Evolutionary conservation across 1,284 basidiomycete genomes (phyloP).

Genomic region (Trametes hirsuta): DNA sequence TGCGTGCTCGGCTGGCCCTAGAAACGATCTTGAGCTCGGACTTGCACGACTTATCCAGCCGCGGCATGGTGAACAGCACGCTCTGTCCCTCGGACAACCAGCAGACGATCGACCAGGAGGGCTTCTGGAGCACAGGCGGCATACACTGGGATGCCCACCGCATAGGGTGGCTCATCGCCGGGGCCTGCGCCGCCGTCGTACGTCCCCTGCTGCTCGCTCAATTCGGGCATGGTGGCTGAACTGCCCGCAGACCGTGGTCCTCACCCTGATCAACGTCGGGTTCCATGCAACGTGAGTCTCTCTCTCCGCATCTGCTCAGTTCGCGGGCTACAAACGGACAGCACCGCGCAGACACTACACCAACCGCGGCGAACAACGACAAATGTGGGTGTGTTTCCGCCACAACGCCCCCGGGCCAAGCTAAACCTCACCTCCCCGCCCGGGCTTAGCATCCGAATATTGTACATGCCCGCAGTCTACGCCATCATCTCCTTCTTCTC

Average conservation of each 20-base stretch:
- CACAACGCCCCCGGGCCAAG: not conserved
- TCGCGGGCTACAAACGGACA: not conserved
- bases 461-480: constrained; percentile 83
- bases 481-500: constrained; percentile 89
- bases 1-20: constrained; percentile 5
- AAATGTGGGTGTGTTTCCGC: constrained; percentile 57
- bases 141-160: constrained; percentile 64
- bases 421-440: not conserved
- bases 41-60: not conserved
- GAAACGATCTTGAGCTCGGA: not conserved
- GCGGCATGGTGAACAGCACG: constrained; percentile 26
- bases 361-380: constrained; percentile 69
- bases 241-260: constrained; percentile 55
- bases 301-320: not conserved
- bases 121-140: constrained; percentile 59
- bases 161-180: constrained; percentile 77
- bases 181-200: constrained; percentile 62
- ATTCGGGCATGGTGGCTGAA: not conserved
- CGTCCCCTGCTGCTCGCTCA: constrained; percentile 33
- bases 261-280: constrained; percentile 57
- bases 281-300: constrained; percentile 62
- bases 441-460: constrained; percentile 60
- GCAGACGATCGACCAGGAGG: constrained; percentile 53
- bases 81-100: constrained; percentile 59
- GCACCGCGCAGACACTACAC: constrained; percentile 58